Base-by-base conservation (phyloP, 2,329 filamentous ascomycete species). In the Epichloe amarillans region DNA sequence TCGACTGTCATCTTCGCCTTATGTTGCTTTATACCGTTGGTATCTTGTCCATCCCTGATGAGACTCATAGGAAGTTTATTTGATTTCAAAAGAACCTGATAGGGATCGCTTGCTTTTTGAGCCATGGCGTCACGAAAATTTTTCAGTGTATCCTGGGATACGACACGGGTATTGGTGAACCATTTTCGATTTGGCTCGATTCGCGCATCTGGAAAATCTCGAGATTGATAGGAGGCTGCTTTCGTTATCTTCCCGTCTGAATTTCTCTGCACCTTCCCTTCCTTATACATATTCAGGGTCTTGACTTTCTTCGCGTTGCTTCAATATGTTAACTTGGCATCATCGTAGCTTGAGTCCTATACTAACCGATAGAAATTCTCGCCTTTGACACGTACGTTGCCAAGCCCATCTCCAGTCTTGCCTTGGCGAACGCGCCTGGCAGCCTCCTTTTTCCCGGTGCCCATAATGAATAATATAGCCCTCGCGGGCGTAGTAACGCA, bases 31-130 rank as follows among this genome's bases (percentile, higher is more conserved):
- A 95, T 68, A 0, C 90, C 91, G 61, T 95, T 91, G 59, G 83
- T 65, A 52, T 68, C 82, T 77, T 84, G 76, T 50, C 79, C 80
- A 62, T 97, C 91, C 54, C 82, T 79, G 63, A 98, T 95, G 66
- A 98, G 72, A 58, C 83, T 91, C 88, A 98, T 91, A 40, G 93
- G 93, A 46, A 98, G 77, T 73, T 97, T 97, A 70, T 97, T 97
- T 58, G 86, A 86, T 73, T 96, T 96, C 56, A 98, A 75, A n/a
- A 97, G 79, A 54, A 95, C 93, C 54, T 86, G 84, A 68, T 95
- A 96, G 0, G 93, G 93, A 63, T 98, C 89, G 17, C 83, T 83
- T 49, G 87, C 83, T 68, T 90, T 86, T 68, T 95, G 89, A 41
- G 87, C 87, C 69, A 98, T 91, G 26, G 93, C 93, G 53, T 90